Evolutionary conservation across 352 stramenopile species (phyloP).

Genomic region (Phytophthora hibernalis): DNA sequence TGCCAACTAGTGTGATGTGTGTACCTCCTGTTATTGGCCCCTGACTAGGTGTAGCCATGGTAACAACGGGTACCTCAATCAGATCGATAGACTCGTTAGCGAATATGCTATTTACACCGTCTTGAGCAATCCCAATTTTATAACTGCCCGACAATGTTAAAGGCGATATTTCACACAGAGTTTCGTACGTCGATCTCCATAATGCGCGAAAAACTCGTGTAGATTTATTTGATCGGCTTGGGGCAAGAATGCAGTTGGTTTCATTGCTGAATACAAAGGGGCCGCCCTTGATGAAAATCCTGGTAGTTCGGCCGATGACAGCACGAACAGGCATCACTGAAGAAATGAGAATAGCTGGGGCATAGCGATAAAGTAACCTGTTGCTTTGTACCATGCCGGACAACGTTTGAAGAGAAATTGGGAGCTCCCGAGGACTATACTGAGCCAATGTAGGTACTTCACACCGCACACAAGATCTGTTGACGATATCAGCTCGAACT

Average conservation of each 20-base stretch:
- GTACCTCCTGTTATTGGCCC: conserved; percentile 35
- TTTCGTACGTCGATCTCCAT: conserved; percentile 46
- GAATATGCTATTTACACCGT: conserved; percentile 28
- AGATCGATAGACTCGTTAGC: conserved; percentile 29
- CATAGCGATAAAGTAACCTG: conserved; percentile 46
- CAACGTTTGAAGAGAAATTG: conserved; percentile 36
- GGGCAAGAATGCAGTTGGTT: conserved; percentile 29
- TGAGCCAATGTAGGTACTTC: conserved; percentile 29
- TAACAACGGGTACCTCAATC: conserved; percentile 34
- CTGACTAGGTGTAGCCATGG: conserved; percentile 20
- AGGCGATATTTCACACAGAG: conserved; percentile 27
- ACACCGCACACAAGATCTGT: conserved; percentile 40
- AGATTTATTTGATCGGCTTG: background rate
- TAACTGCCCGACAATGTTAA: conserved; percentile 16
- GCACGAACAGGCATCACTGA: conserved; percentile 31
- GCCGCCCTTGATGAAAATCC: conserved; percentile 32
- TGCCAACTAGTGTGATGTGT: conserved; percentile 34
- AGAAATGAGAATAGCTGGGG: conserved; percentile 26
- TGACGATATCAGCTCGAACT: conserved; percentile 22
- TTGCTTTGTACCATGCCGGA: conserved; percentile 40
- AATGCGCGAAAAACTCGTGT: conserved; percentile 6
- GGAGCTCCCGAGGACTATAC: conserved; percentile 31
- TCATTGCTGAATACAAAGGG: conserved; percentile 33
- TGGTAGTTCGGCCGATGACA: conserved; percentile 16
- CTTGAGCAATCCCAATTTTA: conserved; percentile 35